Percentiles rank a stretch among this genome's conserved stretches.
These are phyloP conservation scores for Rubroboletus pulcherrimus DNA, from an alignment of 768 basidiomycete genomes.

Conservation along the genomic window DNA sequence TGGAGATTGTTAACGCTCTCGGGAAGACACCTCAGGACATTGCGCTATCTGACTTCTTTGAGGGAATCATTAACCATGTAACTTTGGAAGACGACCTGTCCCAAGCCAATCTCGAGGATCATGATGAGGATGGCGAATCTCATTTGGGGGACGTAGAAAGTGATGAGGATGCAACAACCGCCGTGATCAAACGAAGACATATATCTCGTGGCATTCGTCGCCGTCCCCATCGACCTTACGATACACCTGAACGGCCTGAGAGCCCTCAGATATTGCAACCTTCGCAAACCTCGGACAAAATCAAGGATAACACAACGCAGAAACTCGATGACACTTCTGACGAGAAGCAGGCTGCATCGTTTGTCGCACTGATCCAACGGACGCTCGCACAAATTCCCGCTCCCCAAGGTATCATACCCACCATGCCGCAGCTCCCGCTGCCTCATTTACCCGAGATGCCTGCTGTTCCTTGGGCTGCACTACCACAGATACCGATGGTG, in stretches of 20 bases:
- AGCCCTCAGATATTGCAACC: background rate
- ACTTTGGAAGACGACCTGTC: constrained; percentile 23
- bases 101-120: constrained; percentile 25
- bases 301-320: constrained; percentile 22
- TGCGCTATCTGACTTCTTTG: constrained; percentile 44
- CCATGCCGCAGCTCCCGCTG: constrained; percentile 44
- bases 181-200: constrained; percentile 29
- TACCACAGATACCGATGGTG: constrained; percentile 69
- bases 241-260: constrained; percentile 15
- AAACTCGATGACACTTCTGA: constrained; percentile 20
- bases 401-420: constrained; percentile 55
- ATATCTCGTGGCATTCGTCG: constrained; percentile 36
- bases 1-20: constrained; percentile 66
- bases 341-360: constrained; percentile 42
- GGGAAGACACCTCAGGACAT: constrained; percentile 71
- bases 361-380: constrained; percentile 73
- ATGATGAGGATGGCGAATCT: constrained; percentile 56
- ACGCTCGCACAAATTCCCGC: constrained; percentile 59
- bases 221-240: constrained; percentile 11
- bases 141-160: constrained; percentile 70
- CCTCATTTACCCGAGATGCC: constrained; percentile 69
- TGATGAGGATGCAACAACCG: constrained; percentile 46
- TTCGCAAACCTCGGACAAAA: constrained; percentile 1
- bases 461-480: constrained; percentile 54
- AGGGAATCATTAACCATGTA: constrained; percentile 26